Percentiles rank a stretch among this genome's conserved stretches.
phyloP scores from a whole-genome alignment of 2,329 filamentous ascomycete genomes.

The Fusarium setosum region DNA sequence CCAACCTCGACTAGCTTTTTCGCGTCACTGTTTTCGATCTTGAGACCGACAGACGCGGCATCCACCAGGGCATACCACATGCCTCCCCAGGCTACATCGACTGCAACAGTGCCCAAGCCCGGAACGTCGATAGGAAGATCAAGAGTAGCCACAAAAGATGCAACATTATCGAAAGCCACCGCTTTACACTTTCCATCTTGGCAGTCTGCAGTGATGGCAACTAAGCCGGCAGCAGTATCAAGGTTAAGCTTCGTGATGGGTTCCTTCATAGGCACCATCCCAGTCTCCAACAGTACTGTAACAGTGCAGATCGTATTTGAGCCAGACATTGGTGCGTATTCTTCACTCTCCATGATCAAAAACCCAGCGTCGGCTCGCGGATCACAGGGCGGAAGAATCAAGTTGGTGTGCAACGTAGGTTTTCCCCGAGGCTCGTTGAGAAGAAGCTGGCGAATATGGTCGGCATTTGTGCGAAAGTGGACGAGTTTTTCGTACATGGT shows the following conservation, averaged over 20 bases:
- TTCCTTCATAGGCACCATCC: slow-evolving; percentile 58
- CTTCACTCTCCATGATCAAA: slow-evolving; percentile 59
- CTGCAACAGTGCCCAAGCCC: slow-evolving; percentile 11
- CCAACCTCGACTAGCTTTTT: slow-evolving; percentile 54
- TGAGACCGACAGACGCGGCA: slow-evolving; percentile 49
- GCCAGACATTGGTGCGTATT: slow-evolving; percentile 55
- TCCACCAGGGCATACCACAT: slow-evolving; percentile 59
- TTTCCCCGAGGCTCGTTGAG: slow-evolving; percentile 57
- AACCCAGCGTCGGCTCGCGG: slow-evolving; percentile 57
- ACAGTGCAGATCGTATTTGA: slow-evolving; percentile 57
- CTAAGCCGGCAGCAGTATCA: slow-evolving; percentile 58
- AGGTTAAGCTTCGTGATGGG: slow-evolving; percentile 53
- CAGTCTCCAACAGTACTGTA: slow-evolving; percentile 59
- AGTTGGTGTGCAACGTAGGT: slow-evolving; percentile 53
- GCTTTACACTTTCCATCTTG: slow-evolving; percentile 55
- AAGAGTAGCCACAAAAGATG: slow-evolving; percentile 54
- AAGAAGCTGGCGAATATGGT: slow-evolving; percentile 51
- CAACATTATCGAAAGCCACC: slow-evolving; percentile 58
- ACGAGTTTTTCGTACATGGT: slow-evolving; percentile 61
- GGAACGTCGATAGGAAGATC: slow-evolving; percentile 40
- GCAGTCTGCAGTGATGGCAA: slow-evolving; percentile 54
- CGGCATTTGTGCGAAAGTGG: slow-evolving; percentile 52
- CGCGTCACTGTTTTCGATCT: slow-evolving; percentile 47
- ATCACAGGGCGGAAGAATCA: slow-evolving; percentile 56
- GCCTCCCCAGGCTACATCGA: slow-evolving; percentile 60